A percentile compares a stretch with the other conserved stretches of the same genome.
Evolutionary conservation across 2,329 filamentous ascomycete genomes (phyloP).

Genomic region (Fusarium pseudocircinatum): DNA sequence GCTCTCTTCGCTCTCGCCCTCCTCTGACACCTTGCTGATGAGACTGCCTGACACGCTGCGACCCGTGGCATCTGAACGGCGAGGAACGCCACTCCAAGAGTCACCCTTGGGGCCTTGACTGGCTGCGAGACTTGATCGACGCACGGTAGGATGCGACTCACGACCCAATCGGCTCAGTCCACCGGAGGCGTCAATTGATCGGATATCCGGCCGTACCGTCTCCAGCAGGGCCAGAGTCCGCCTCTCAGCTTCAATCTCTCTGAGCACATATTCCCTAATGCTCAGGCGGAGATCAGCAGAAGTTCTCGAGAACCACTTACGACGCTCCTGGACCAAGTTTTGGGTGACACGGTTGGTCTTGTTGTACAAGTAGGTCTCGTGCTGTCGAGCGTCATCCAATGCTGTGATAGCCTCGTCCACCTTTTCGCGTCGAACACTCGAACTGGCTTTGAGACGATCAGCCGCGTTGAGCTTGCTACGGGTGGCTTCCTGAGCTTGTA

Average conservation of each 20-base stretch:
- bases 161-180: slow-evolving; percentile 90
- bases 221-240: slow-evolving; percentile 93
- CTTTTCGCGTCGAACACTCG: slow-evolving; percentile 90
- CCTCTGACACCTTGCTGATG: slow-evolving; percentile 71
- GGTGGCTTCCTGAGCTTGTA: slow-evolving; percentile 88
- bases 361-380: slow-evolving; percentile 82
- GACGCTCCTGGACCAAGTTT: slow-evolving; percentile 87
- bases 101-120: slow-evolving; percentile 98
- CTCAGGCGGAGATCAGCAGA: slow-evolving; percentile 83
- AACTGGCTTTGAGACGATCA: slow-evolving; percentile 86
- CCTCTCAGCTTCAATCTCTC: slow-evolving; percentile 94
- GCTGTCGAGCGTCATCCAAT: slow-evolving; percentile 85
- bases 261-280: slow-evolving; percentile 90
- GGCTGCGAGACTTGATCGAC: slow-evolving; percentile 81
- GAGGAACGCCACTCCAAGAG: slow-evolving; percentile 93
- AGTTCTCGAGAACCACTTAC: slow-evolving; percentile 90
- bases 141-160: slow-evolving; percentile 80
- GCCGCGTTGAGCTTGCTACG: slow-evolving; percentile 85
- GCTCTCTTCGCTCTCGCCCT: slow-evolving; percentile 61
- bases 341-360: slow-evolving; percentile 91
- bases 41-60: slow-evolving; percentile 81
- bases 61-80: slow-evolving; percentile 80
- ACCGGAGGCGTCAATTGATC: slow-evolving; percentile 89
- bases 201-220: slow-evolving; percentile 90
- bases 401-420: slow-evolving; percentile 96